These are phyloP conservation scores for sorghum (Sorghum bicolor) DNA, from an alignment of 176 grass and related monocot species.

Conservation along the genomic window Sorghum_bicolor_NCBIv3 NC_012870.2:69653001-69653500, in stretches of 20 bases:
- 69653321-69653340: not conserved
- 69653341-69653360: not conserved
- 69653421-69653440: slow-evolving; percentile 10
- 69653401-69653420: not conserved
- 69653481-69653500: not conserved
- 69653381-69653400: not conserved
- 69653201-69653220: not conserved
- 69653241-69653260: not conserved
- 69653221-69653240: not conserved
- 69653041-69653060: slow-evolving; percentile 46
- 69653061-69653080: slow-evolving; percentile 25
- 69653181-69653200: not conserved
- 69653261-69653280: slow-evolving; percentile 16
- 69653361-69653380: slow-evolving; percentile 4
- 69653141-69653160: not conserved
- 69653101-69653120: slow-evolving; percentile 14
- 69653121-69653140: not conserved
- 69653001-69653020: slow-evolving; percentile 28
- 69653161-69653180: not conserved
- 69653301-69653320: slow-evolving; percentile 4
- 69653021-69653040: slow-evolving; percentile 34
- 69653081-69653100: not conserved
- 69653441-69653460: not conserved
- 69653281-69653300: not conserved
- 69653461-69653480: not conserved